These are phyloP conservation scores for Rugonectria rugulosa DNA, from an alignment of 2,329 filamentous ascomycete genomes.

Conservation along the genomic window DNA sequence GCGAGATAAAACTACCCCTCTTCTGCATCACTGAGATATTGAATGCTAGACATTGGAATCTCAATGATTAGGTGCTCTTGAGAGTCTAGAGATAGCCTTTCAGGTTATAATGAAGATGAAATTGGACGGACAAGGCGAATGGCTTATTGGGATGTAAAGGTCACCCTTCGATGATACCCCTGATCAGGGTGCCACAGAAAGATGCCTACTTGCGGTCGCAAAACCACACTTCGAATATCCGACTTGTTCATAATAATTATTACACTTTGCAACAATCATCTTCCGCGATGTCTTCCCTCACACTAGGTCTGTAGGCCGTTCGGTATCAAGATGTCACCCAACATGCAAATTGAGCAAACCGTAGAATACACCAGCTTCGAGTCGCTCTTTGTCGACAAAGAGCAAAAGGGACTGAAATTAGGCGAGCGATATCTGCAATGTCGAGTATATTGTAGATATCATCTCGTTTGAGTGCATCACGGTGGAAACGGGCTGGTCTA, in stretches of 20 bases:
- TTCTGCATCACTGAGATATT: no score
- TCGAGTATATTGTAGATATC: constrained; percentile 37
- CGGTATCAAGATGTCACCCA: constrained; percentile 12
- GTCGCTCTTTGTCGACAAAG: constrained; percentile 49
- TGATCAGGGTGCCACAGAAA: no score
- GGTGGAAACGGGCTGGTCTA: constrained; percentile 45
- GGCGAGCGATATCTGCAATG: constrained; percentile 40
- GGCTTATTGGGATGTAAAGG: no score
- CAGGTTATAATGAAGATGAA: no score
- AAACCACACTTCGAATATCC: no score
- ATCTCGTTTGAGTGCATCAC: constrained; percentile 44
- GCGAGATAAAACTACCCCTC: no score
- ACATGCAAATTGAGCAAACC: constrained; percentile 10
- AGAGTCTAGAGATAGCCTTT: no score
- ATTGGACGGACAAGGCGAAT: no score
- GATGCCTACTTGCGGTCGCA: no score
- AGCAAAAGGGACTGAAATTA: constrained; percentile 45
- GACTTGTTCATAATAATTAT: not conserved
- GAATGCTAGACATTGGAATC: no score
- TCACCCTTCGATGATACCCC: no score
- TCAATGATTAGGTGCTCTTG: no score
- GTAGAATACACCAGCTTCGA: constrained; percentile 39
- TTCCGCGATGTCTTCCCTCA: constrained; percentile 2
- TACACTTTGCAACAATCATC: constrained; percentile 6
- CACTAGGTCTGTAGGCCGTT: constrained; percentile 20